Conservation (phyloP, 2,329 filamentous ascomycete species). For the Zymoseptoria pseudotritici region DNA sequence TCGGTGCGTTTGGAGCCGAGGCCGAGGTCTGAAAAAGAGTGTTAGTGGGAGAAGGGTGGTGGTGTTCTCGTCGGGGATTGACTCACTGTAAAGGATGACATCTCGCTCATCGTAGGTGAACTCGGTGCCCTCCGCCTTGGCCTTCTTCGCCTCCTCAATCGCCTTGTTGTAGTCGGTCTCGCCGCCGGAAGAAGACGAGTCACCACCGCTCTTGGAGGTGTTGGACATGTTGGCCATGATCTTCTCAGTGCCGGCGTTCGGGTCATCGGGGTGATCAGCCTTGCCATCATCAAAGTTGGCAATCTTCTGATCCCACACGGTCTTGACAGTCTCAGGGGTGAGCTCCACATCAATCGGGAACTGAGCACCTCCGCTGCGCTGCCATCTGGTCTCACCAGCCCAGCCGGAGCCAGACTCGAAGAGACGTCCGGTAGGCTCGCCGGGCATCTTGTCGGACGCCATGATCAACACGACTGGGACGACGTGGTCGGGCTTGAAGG, state of each 20-base stretch:
- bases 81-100: constrained; percentile 73
- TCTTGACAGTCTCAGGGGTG: constrained; percentile 74
- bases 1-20: constrained; percentile 87
- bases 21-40: constrained; percentile 67
- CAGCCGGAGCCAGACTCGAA: constrained; percentile 96
- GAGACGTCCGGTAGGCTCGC: constrained; percentile 71
- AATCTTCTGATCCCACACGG: constrained; percentile 65
- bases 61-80: not conserved
- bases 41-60: constrained; percentile 15
- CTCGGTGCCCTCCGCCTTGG: constrained; percentile 63
- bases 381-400: constrained; percentile 88
- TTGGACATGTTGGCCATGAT: constrained; percentile 83
- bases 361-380: constrained; percentile 78
- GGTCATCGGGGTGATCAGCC: constrained; percentile 76
- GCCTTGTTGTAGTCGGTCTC: constrained; percentile 54
- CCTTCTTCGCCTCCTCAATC: constrained; percentile 68
- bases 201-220: constrained; percentile 31
- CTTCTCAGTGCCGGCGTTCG: constrained; percentile 68
- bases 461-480: constrained; percentile 86
- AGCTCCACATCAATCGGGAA: constrained; percentile 82
- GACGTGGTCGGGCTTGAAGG: constrained; percentile 98
- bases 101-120: constrained; percentile 83
- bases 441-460: constrained; percentile 74
- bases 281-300: constrained; percentile 80
- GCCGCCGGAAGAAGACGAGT: constrained; percentile 10